phyloP scores from a whole-genome alignment of 345 rosid genomes.

The Iberis pinnata region DNA sequence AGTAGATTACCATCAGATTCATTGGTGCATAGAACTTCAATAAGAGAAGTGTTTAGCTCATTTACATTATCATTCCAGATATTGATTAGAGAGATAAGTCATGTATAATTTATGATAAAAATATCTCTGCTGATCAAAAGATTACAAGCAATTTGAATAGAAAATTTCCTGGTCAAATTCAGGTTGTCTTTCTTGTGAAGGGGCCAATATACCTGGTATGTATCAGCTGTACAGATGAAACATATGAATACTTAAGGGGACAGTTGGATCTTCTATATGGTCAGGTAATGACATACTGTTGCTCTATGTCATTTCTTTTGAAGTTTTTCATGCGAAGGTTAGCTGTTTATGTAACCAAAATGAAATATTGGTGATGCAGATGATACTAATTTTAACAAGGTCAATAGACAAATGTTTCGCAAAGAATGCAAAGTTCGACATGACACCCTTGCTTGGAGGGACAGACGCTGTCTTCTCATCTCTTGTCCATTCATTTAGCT shows the following conservation, averaged over 20 bases:
- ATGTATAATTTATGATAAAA: neutral
- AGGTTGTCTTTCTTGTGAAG: conserved; percentile 97
- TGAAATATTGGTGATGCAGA: conserved; percentile 47
- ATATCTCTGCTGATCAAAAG: neutral
- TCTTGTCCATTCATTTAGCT: conserved; percentile 87
- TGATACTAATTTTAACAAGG: conserved; percentile 92
- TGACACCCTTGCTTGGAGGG: conserved; percentile 98
- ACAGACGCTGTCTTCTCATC: conserved; percentile 97
- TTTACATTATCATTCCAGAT: neutral
- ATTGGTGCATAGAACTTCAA: neutral
- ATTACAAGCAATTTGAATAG: neutral
- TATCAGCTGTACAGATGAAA: conserved; percentile 96
- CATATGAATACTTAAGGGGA: conserved; percentile 74
- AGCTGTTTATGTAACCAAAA: neutral
- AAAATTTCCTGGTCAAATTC: conserved; percentile 15
- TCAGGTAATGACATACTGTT: conserved; percentile 52
- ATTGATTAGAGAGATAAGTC: neutral
- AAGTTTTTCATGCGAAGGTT: neutral
- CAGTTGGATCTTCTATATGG: conserved; percentile 94
- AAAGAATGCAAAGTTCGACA: conserved; percentile 96
- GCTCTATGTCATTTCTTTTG: conserved; percentile 3
- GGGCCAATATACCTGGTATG: conserved; percentile 97
- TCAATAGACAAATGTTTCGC: conserved; percentile 92
- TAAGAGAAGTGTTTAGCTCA: neutral
- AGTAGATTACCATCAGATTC: neutral